Evolutionary conservation across 768 basidiomycete species (phyloP).

Genomic region (Exsudoporus frostii): DNA sequence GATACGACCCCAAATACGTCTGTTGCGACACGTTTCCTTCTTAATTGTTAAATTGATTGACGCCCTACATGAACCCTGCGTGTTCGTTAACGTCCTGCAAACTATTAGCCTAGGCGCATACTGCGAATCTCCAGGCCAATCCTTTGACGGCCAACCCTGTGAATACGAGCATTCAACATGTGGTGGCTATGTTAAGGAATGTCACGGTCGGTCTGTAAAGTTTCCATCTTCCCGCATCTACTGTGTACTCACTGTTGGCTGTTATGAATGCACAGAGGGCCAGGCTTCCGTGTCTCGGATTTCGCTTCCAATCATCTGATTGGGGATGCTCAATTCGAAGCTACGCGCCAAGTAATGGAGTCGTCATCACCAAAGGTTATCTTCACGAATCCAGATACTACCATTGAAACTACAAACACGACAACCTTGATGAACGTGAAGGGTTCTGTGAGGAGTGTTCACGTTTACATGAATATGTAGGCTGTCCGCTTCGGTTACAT

Average conservation of each 20-base stretch:
- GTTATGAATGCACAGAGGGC: conserved; percentile 46
- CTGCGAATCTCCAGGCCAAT: conserved; percentile 73
- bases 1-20: conserved; percentile 80
- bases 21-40: conserved; percentile 24
- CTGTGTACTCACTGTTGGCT: background rate
- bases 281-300: conserved; percentile 71
- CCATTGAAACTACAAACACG: conserved; percentile 17
- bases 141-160: conserved; percentile 64
- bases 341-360: conserved; percentile 63
- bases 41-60: background rate
- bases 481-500: conserved; percentile 18
- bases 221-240: background rate
- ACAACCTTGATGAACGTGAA: conserved; percentile 41
- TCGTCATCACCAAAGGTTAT: conserved; percentile 7
- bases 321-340: conserved; percentile 65
- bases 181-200: conserved; percentile 62
- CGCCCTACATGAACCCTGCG: background rate
- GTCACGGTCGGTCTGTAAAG: conserved; percentile 60
- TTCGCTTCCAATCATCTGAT: conserved; percentile 76
- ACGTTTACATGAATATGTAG: conserved; percentile 68
- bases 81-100: background rate
- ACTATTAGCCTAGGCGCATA: conserved; percentile 57
- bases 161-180: conserved; percentile 74
- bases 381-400: conserved; percentile 17
- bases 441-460: conserved; percentile 68